phyloP scores from a whole-genome alignment of 306 rosid genomes.

The Cicer pinnatifidum region DNA sequence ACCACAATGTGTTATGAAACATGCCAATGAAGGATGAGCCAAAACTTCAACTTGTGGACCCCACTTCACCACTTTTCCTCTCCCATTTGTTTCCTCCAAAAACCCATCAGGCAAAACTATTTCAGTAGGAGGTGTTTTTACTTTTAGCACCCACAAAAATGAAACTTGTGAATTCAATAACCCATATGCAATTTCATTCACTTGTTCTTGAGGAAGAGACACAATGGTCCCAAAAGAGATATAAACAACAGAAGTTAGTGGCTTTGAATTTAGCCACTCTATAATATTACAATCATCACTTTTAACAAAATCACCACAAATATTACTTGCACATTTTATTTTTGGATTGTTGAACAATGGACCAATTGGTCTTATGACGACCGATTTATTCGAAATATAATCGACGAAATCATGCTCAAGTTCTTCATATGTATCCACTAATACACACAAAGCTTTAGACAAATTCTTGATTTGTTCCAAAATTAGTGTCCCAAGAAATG shows the following conservation, averaged over 20 bases:
- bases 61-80: constrained; percentile 66
- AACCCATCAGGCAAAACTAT: constrained; percentile 54
- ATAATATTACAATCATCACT: constrained; percentile 51
- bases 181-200: constrained; percentile 68
- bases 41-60: constrained; percentile 70
- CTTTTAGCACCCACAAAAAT: constrained; percentile 69
- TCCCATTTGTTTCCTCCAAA: constrained; percentile 48
- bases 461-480: constrained; percentile 55
- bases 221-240: constrained; percentile 70
- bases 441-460: constrained; percentile 51
- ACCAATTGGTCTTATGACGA: constrained; percentile 50
- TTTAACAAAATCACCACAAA: constrained; percentile 60
- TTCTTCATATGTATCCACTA: constrained; percentile 65
- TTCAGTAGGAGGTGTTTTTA: constrained; percentile 30
- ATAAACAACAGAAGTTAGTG: constrained; percentile 55
- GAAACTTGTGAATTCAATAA: constrained; percentile 51
- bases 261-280: constrained; percentile 63
- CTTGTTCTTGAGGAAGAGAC: constrained; percentile 53
- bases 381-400: constrained; percentile 43
- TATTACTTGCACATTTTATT: neutral
- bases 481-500: constrained; percentile 41
- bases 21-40: constrained; percentile 60
- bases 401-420: constrained; percentile 53
- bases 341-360: constrained; percentile 63
- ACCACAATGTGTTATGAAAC: constrained; percentile 74